Evolutionary conservation across 164 flowering plant species (phyloP), one percentile per base, ranked within the genome.

Genomic region (Litsea cubeba): DNA sequence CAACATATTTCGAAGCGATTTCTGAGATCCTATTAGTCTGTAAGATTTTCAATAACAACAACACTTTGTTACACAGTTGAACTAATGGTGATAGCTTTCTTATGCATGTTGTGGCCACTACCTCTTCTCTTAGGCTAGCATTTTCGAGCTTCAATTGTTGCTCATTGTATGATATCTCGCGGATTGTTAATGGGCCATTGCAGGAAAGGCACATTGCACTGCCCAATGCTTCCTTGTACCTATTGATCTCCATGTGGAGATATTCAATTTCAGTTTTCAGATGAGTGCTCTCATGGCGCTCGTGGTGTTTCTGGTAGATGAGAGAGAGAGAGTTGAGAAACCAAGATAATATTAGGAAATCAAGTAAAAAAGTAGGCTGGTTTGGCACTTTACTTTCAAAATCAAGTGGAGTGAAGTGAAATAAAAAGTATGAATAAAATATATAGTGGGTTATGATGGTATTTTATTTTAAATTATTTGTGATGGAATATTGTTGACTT

Each of bases 21-120:
- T 83, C 92, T 0, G 97, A 92, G 40, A 95, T 88, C 76, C 91
- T 84, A 66, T 93, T 96, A 68, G 91, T 86, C 99, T 92, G 88
- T 7, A 71, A 57, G 11, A 24, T 40, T 7, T 40, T 40, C 60
- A 15, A 54, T 1, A 18, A 14, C 20, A 18, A 14, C 20, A 17
- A 54, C 20, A 54, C 25, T 22, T 5, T 20, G 24, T 20, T 54
- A 20, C 60, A 54, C 17, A 54, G 3, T 15, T 54, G 60, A 54
- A 17, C 6, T 54, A 17, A 15, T 3, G 12, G 60, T 8, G 46
- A 40, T 40, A 40, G 46, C 46, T 40, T 40, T 40, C 46, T 40
- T 40, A 40, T 40, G 46, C 46, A 40, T 40, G n/a, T 54, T 54
- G 17, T 54, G 60, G n/a, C 2, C 17, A 22, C 6, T 75, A 89